A percentile compares a stretch with the other conserved stretches of the same genome.
Conservation (phyloP, 345 rosid species). For the Brassica napus region Da-Ae NC_063434.1:13052001-13052500, state of each 20-base stretch:
- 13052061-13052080: no score
- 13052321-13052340: background rate
- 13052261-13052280: background rate
- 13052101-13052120: background rate
- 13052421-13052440: background rate
- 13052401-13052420: no score
- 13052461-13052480: background rate
- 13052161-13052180: background rate
- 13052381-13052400: no score
- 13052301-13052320: background rate
- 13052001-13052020: background rate
- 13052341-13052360: background rate
- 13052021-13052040: background rate
- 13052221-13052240: background rate
- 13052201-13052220: no score
- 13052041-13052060: background rate
- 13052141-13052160: background rate
- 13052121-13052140: no score
- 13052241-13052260: background rate
- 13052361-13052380: no score
- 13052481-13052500: background rate
- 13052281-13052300: background rate
- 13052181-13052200: no score
- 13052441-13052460: background rate
- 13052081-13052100: background rate